Evolutionary conservation across 1,284 basidiomycete genomes (phyloP).

Genomic region (Trichosporon faecale): DNA sequence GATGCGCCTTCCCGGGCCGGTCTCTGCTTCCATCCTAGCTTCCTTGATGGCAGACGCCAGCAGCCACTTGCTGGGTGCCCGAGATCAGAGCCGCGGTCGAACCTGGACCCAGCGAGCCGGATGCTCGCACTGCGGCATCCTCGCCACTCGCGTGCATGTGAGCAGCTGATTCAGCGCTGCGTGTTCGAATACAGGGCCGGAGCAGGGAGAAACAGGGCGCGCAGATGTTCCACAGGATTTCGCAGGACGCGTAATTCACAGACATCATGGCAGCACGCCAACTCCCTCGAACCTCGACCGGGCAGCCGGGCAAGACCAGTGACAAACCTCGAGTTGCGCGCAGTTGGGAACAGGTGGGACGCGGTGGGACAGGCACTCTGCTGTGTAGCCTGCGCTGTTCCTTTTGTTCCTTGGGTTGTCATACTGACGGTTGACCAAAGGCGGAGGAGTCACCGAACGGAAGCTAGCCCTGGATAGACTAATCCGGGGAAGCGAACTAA

Average conservation of each 20-base stretch:
- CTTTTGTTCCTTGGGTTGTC: not conserved
- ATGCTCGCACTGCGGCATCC: not conserved
- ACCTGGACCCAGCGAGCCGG: not conserved
- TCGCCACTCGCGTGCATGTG: not conserved
- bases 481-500: not conserved
- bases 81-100: not conserved
- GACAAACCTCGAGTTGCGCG: not conserved
- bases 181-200: not conserved
- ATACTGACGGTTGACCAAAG: not conserved
- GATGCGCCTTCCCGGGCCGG: slow-evolving; percentile 3
- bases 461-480: not conserved
- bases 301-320: not conserved
- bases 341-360: not conserved
- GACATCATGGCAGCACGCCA: not conserved
- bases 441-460: not conserved
- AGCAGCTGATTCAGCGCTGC: slow-evolving; percentile 1
- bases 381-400: not conserved
- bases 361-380: not conserved
- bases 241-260: not conserved
- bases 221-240: not conserved
- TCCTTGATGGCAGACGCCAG: not conserved
- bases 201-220: not conserved
- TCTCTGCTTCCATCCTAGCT: not conserved
- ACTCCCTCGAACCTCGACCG: not conserved
- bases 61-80: no score